Percentiles rank a stretch among this genome's conserved stretches.
phyloP scores from a whole-genome alignment of 768 basidiomycete species.

The Sarcomyxa edulis region DNA sequence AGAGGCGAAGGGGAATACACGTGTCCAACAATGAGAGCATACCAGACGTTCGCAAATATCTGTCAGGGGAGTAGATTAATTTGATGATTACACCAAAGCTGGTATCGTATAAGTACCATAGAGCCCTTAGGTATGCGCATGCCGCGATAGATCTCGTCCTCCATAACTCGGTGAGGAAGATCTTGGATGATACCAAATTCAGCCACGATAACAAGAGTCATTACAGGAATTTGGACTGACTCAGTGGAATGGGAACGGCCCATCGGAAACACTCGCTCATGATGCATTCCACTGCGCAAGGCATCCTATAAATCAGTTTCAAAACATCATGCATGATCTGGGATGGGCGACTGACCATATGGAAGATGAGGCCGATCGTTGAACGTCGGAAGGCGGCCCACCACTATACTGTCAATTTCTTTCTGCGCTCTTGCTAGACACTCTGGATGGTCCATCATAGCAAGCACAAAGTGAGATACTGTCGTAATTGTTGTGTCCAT shows the following conservation, averaged over 20 bases:
- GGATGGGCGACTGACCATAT: slow-evolving; percentile 31
- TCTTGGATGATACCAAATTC: slow-evolving; percentile 25
- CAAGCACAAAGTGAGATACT: slow-evolving; percentile 57
- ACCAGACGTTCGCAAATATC: no score
- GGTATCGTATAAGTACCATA: slow-evolving; percentile 29
- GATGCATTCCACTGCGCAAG: slow-evolving; percentile 39
- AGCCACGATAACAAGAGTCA: not conserved
- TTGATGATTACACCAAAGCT: not conserved
- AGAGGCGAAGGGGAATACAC: no score
- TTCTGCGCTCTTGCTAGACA: slow-evolving; percentile 52
- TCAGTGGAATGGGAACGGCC: slow-evolving; percentile 6
- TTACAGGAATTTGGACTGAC: not conserved
- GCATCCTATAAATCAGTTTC: not conserved
- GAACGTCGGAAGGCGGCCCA: slow-evolving; percentile 56
- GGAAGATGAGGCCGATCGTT: slow-evolving; percentile 51
- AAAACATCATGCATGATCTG: not conserved
- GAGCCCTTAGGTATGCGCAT: slow-evolving; percentile 61
- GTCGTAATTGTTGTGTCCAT: slow-evolving; percentile 52
- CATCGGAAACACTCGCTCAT: slow-evolving; percentile 26
- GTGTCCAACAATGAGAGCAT: no score
- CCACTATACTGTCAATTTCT: slow-evolving; percentile 61
- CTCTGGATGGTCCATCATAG: slow-evolving; percentile 59
- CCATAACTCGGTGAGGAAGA: slow-evolving; percentile 59
- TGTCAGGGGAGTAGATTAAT: slow-evolving; percentile 6
- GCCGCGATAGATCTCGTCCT: slow-evolving; percentile 58